These are phyloP conservation scores for Kalmanozyma brasiliensis DNA, from an alignment of 1,284 basidiomycete species.

Conservation along the genomic window DNA sequence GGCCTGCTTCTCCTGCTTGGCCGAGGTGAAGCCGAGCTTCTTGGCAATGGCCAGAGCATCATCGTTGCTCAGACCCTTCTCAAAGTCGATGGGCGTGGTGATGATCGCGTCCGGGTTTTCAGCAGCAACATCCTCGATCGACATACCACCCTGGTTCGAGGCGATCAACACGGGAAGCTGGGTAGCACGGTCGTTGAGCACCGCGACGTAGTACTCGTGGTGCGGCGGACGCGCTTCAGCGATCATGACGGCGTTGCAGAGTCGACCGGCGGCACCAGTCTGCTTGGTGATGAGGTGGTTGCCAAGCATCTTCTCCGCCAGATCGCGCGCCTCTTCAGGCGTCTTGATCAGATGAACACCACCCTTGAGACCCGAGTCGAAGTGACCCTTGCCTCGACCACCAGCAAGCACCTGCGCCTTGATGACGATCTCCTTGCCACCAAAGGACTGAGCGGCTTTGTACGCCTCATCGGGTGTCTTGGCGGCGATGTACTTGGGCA, in stretches of 20 bases:
- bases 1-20: slow-evolving; percentile 80
- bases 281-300: slow-evolving; percentile 98
- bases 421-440: slow-evolving; percentile 73
- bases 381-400: slow-evolving; percentile 97
- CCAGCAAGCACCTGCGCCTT: slow-evolving; percentile 99
- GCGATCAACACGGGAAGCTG: slow-evolving; percentile 93
- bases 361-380: slow-evolving; percentile 94
- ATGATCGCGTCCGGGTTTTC: slow-evolving; percentile 96
- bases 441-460: slow-evolving; percentile 87
- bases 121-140: slow-evolving; percentile 99
- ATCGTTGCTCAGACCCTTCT: slow-evolving; percentile 80
- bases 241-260: slow-evolving; percentile 99
- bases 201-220: slow-evolving; percentile 98
- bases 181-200: slow-evolving; percentile 91
- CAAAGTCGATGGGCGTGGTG: slow-evolving; percentile 90
- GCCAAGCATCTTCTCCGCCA: slow-evolving; percentile 92
- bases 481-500: slow-evolving; percentile 90
- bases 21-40: slow-evolving; percentile 88
- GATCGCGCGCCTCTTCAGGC: slow-evolving; percentile 90
- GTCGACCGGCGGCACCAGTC: slow-evolving; percentile 88
- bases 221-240: slow-evolving; percentile 92
- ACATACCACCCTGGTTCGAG: slow-evolving; percentile 80
- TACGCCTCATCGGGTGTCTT: slow-evolving; percentile 89
- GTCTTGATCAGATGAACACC: slow-evolving; percentile 95
- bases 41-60: slow-evolving; percentile 83